These are phyloP conservation scores for Pseudogymnoascus sp. DNA, from an alignment of 2,329 filamentous ascomycete species.

Conservation along the genomic window DNA sequence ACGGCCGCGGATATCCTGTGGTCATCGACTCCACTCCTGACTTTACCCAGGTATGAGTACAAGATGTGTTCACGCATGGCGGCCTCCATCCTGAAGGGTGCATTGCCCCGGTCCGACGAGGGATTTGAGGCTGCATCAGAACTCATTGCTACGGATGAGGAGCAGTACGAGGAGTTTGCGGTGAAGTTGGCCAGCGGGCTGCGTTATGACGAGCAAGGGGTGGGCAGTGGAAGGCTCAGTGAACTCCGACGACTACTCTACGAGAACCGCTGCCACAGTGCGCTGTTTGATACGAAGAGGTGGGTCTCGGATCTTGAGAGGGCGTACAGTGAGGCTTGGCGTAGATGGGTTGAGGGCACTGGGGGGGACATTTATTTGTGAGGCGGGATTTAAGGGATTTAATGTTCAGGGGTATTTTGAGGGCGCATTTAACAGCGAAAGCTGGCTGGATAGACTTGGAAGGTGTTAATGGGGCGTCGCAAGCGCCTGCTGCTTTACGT, in stretches of 20 bases:
- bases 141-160: constrained; percentile 69
- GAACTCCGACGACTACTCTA: constrained; percentile 77
- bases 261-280: constrained; percentile 74
- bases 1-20: constrained; percentile 94
- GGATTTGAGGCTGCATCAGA: constrained; percentile 62
- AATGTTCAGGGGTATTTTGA: background rate
- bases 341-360: constrained; percentile 73
- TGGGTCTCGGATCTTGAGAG: constrained; percentile 88
- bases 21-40: constrained; percentile 90
- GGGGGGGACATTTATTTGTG: constrained; percentile 87
- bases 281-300: constrained; percentile 80
- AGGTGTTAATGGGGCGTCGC: constrained; percentile 5
- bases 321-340: constrained; percentile 85
- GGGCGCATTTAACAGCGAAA: background rate
- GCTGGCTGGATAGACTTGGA: background rate
- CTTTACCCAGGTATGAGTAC: constrained; percentile 82
- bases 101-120: constrained; percentile 64
- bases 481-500: constrained; percentile 1
- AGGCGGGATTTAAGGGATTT: background rate
- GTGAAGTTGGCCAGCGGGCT: constrained; percentile 58
- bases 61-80: constrained; percentile 99
- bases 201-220: constrained; percentile 49
- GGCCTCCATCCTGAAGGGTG: constrained; percentile 85
- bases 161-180: constrained; percentile 75
- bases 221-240: constrained; percentile 60